Base-by-base conservation (phyloP, 345 rosid genomes). In the Adansonia digitata region DNA sequence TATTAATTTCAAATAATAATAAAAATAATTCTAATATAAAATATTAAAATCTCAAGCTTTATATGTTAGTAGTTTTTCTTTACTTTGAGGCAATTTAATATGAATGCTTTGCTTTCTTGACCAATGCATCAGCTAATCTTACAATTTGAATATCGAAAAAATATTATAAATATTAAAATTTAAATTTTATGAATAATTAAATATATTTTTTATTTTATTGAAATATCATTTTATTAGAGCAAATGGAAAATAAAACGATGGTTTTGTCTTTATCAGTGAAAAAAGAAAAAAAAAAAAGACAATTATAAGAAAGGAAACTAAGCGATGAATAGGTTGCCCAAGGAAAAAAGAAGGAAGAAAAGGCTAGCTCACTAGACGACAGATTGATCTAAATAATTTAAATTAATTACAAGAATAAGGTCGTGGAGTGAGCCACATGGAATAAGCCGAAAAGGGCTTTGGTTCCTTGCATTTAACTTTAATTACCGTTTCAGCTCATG, bases 401-500 rank as follows among this genome's bases (percentile, higher is more conserved):
- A 64, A 22, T 22, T 66, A 42, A 69, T 49, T 51, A 27, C 49
- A 69, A 31, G 46, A 70, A n/a, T 9, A 51, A 49, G 55, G 22
- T 26, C 13, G 31, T 24, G 11, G 34, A 43, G 42, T 13, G 29
- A 43, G 52, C 52, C 8, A 14, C 22, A 69, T 27, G 59, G 13
- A 71, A 22, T 13, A 48, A 40, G 71, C 55, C 71, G 53, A 72
- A 26, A 56, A 56, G 49, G 26, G 49, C 26, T 37, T 71, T 53
- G 37, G 51, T 55, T 72, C 43, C 15, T 24, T 40, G 65, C n/a
- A n/a, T 40, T 34, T 26, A 37, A 39, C 75, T 72, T 72, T 72
- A 56, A 56, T 37, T 53, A 72, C 49, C 40, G 27, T 56, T 71
- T 24, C 75, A 72, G 63, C 62, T 39, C 65, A 39, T 71, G 64